These are phyloP conservation scores for Trichoderma oligosporum DNA, from an alignment of 2,329 filamentous ascomycete genomes.

Conservation along the genomic window DNA sequence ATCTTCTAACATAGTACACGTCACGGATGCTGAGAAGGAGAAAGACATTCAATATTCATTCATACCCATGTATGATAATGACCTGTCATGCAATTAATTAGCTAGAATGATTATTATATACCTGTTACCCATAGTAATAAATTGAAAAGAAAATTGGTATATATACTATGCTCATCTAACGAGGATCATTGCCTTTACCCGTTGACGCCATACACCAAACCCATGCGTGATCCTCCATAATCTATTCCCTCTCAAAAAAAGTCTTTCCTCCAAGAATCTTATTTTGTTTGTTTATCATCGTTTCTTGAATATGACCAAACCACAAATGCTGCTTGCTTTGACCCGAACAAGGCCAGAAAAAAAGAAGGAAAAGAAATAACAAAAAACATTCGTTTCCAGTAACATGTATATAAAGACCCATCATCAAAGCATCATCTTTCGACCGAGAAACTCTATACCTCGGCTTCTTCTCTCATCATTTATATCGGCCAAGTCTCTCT, in stretches of 20 bases:
- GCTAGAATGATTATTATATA: no score
- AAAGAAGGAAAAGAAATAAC: neutral
- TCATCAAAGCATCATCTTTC: neutral
- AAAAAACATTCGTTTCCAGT: neutral
- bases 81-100: no score
- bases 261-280: neutral
- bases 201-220: slow-evolving; percentile 7
- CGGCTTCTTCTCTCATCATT: neutral
- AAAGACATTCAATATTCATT: no score
- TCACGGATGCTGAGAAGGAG: no score
- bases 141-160: no score
- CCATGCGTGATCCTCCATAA: neutral
- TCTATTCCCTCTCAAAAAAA: neutral
- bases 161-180: no score
- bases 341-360: neutral
- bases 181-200: neutral
- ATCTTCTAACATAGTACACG: no score
- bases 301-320: neutral
- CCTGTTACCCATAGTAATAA: no score
- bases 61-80: no score
- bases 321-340: neutral
- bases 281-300: neutral
- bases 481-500: slow-evolving; percentile 71
- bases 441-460: no score
- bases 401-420: neutral